Percentiles rank a stretch among this genome's conserved stretches.
Evolutionary conservation across 805 yeast species (phyloP).

Genomic region (Cyberlindnera bimundalis): DNA sequence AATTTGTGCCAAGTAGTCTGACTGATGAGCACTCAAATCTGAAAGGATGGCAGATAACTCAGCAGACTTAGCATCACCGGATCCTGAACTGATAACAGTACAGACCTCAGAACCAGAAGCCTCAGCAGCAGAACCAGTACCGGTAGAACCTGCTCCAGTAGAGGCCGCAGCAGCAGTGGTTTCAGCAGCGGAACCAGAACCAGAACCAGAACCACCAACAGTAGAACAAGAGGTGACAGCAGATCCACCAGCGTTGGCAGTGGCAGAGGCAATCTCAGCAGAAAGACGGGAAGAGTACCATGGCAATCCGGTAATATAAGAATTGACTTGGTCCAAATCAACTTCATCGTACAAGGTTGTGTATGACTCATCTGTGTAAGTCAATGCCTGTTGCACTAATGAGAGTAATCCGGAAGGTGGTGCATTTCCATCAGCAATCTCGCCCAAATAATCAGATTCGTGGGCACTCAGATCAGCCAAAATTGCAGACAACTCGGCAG

Average conservation of each 20-base stretch:
- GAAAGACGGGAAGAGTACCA: constrained; percentile 29
- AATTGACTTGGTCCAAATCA: constrained; percentile 24
- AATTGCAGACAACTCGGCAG: constrained; percentile 3
- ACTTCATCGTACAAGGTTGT: constrained; percentile 30
- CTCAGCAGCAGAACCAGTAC: neutral
- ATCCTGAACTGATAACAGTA: neutral
- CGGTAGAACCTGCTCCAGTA: constrained; percentile 4
- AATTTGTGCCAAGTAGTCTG: constrained; percentile 21
- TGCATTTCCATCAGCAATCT: constrained; percentile 18
- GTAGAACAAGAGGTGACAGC: neutral
- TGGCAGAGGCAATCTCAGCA: constrained; percentile 15
- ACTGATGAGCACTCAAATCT: neutral
- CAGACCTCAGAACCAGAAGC: neutral
- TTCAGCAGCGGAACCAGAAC: neutral
- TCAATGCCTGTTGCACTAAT: constrained; percentile 25
- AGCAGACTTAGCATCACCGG: constrained; percentile 4
- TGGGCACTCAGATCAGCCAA: neutral
- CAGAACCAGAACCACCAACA: neutral
- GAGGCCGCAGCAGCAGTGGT: neutral
- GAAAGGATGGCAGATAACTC: constrained; percentile 1
- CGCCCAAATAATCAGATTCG: constrained; percentile 18
- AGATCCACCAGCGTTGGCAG: constrained; percentile 4
- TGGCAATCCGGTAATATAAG: constrained; percentile 31
- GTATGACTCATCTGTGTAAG: constrained; percentile 33
- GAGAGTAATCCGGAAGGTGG: constrained; percentile 29